phyloP scores from a whole-genome alignment of 257 asterid species.

The Fraxinus excelsior region DNA sequence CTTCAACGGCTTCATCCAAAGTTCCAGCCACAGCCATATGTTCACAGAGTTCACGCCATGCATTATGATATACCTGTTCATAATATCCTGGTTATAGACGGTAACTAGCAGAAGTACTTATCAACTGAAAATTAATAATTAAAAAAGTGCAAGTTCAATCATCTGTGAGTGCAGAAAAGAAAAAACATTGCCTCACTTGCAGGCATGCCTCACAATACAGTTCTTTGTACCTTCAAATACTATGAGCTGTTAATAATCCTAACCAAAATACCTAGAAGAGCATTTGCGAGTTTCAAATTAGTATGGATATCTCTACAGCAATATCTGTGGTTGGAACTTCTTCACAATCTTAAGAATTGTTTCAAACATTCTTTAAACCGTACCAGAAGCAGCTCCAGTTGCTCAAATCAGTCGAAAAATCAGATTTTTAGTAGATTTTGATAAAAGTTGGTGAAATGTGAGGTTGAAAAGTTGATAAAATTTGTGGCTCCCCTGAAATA shows the following conservation, averaged over 20 bases:
- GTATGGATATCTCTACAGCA: background rate
- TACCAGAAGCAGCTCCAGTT: background rate
- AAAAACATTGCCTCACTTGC: conserved; percentile 5
- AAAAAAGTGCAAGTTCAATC: background rate
- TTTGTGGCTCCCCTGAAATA: no score
- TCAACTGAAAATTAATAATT: background rate
- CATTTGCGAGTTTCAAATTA: background rate
- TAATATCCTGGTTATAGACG: conserved; percentile 19
- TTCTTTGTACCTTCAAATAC: background rate
- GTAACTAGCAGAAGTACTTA: background rate
- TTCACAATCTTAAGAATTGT: background rate
- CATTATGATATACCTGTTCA: conserved; percentile 89
- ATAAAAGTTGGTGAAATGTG: background rate
- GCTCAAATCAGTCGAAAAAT: background rate
- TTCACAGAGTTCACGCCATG: conserved; percentile 95
- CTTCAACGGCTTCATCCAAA: conserved; percentile 90
- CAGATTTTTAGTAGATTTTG: background rate
- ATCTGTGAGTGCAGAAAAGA: background rate
- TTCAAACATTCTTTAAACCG: background rate
- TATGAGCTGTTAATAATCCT: background rate
- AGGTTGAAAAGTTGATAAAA: no score
- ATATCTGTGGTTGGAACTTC: background rate
- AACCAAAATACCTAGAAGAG: conserved; percentile 10
- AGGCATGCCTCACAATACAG: background rate
- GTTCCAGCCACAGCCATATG: conserved; percentile 85